phyloP scores from a whole-genome alignment of 768 basidiomycete species.

The Chalciporus chontae region DNA sequence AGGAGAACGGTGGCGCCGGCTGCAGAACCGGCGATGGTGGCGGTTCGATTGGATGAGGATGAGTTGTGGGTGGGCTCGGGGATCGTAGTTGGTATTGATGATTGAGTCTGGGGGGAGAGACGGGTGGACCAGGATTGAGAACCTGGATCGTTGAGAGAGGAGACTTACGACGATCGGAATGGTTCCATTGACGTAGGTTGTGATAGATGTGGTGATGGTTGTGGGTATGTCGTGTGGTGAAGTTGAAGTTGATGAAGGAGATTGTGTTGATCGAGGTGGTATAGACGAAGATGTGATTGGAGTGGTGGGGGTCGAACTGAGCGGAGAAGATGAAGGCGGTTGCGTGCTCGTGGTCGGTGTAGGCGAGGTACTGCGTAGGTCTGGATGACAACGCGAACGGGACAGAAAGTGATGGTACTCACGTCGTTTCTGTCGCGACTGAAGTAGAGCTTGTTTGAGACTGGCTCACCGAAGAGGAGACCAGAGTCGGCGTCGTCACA shows the following conservation, averaged over 20 bases:
- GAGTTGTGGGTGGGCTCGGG: background rate
- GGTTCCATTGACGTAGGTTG: constrained; percentile 15
- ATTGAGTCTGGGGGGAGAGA: constrained; percentile 11
- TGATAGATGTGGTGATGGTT: constrained; percentile 19
- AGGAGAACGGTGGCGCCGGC: constrained; percentile 36
- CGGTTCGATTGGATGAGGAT: constrained; percentile 28
- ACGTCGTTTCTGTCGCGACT: background rate
- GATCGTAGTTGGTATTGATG: constrained; percentile 19
- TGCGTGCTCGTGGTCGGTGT: background rate
- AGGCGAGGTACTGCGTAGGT: constrained; percentile 1
- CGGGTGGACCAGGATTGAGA: too few species aligned
- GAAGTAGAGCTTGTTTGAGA: background rate
- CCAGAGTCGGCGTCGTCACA: too few species aligned
- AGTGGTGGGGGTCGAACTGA: background rate
- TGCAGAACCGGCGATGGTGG: constrained; percentile 42
- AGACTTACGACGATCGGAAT: constrained; percentile 14
- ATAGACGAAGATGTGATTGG: background rate
- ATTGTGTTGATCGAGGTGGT: background rate
- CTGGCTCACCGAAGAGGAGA: too few species aligned
- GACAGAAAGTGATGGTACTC: background rate
- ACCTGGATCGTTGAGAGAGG: background rate
- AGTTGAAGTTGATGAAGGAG: constrained; percentile 2
- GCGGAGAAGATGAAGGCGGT: background rate
- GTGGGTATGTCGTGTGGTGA: constrained; percentile 10
- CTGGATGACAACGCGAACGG: background rate